Evolutionary conservation across 2,329 filamentous ascomycete species (phyloP).

Genomic region (Ascocoryne sarcoides): DNA sequence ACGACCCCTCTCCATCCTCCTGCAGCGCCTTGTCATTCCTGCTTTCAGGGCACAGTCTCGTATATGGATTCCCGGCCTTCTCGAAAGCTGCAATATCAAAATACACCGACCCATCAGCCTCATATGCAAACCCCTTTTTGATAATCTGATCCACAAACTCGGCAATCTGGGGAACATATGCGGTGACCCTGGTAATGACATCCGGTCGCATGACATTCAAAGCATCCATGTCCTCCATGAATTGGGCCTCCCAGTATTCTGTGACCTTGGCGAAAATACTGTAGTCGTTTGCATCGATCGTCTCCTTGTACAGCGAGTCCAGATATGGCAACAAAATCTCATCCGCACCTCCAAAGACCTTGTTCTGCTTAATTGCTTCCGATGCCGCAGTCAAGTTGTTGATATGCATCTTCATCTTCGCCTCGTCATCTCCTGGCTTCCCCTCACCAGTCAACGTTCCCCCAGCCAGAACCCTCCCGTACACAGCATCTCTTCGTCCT

Average conservation of each 20-base stretch:
- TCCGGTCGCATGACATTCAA: conserved; percentile 81
- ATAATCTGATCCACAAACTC: conserved; percentile 59
- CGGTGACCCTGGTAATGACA: conserved; percentile 79
- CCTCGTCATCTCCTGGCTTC: conserved; percentile 49
- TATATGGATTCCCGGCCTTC: conserved; percentile 74
- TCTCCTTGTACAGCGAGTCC: conserved; percentile 58
- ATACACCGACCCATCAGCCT: conserved; percentile 78
- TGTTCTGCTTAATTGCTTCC: conserved; percentile 38
- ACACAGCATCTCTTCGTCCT: conserved; percentile 41
- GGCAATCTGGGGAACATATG: conserved; percentile 83
- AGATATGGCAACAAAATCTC: conserved; percentile 75
- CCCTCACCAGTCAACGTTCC: conserved; percentile 47
- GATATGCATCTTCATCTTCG: conserved; percentile 67
- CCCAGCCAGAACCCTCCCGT: conserved; percentile 46
- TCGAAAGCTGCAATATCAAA: conserved; percentile 89
- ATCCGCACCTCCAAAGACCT: conserved; percentile 47
- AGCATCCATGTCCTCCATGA: conserved; percentile 78
- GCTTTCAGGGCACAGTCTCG: conserved; percentile 76
- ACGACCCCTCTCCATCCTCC: conserved; percentile 81
- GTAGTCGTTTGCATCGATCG: conserved; percentile 52
- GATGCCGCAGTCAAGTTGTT: conserved; percentile 37
- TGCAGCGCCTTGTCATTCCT: conserved; percentile 73
- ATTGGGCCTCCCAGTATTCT: conserved; percentile 75
- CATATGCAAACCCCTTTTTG: conserved; percentile 78
- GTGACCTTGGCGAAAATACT: conserved; percentile 81